Evolutionary conservation across 768 basidiomycete species (phyloP).

Genomic region (Fomitopsis serialis): DNA sequence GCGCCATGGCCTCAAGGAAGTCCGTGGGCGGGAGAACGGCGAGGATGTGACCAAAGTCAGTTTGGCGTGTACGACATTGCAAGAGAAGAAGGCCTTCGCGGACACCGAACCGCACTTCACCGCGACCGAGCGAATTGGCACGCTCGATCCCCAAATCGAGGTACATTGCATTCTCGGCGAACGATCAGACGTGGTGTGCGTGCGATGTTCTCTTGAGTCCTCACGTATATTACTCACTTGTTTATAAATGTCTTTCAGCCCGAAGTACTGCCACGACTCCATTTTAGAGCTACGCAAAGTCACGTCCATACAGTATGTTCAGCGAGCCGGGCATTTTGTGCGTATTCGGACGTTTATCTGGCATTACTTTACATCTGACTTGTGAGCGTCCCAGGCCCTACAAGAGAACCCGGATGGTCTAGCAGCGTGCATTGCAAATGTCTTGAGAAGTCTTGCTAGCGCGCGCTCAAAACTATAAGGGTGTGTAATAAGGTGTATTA

Average conservation of each 20-base stretch:
- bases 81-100: constrained; percentile 4
- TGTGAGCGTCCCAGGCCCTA: background rate
- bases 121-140: constrained; percentile 6
- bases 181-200: constrained; percentile 8
- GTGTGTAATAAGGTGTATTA: too few relatives aligned
- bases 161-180: constrained; percentile 10
- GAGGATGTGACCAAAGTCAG: background rate
- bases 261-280: background rate
- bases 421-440: background rate
- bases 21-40: constrained; percentile 1
- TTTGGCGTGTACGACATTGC: constrained; percentile 6
- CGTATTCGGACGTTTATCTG: background rate
- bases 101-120: constrained; percentile 6
- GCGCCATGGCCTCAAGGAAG: too few relatives aligned
- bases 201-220: too few relatives aligned
- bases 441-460: background rate
- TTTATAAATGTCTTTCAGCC: background rate
- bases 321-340: background rate
- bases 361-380: background rate
- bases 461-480: too few relatives aligned
- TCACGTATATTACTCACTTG: background rate
- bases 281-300: background rate
- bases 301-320: background rate
- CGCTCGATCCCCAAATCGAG: constrained; percentile 2
- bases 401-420: background rate